Evolutionary conservation across 2,329 filamentous ascomycete genomes (phyloP).

Genomic region (Albifimbria verrucaria): DNA sequence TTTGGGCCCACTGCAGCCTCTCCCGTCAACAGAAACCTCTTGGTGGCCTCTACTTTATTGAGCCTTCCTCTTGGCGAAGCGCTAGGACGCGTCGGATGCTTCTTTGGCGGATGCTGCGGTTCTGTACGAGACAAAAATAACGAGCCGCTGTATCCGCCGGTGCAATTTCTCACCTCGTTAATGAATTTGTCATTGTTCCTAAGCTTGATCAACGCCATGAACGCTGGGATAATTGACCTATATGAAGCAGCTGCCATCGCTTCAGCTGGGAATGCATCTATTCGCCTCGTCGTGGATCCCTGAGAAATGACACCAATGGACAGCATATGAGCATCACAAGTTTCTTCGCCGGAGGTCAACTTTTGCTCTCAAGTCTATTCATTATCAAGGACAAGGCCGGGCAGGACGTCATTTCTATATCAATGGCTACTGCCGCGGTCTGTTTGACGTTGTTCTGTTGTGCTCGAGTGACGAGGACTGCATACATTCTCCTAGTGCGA

Average conservation of each 20-base stretch:
- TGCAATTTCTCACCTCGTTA: slow-evolving; percentile 2
- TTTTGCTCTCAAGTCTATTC: not conserved
- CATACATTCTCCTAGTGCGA: not conserved
- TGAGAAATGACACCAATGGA: not conserved
- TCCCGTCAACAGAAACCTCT: not conserved
- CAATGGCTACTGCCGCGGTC: not conserved
- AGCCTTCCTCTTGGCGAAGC: slow-evolving; percentile 6
- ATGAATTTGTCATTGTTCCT: not conserved
- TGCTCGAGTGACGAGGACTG: not conserved
- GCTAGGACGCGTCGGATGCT: slow-evolving; percentile 7
- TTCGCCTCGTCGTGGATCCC: not conserved
- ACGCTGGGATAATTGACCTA: not conserved
- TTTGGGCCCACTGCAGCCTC: not conserved
- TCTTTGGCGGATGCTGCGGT: slow-evolving; percentile 7
- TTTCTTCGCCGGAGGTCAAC: not conserved
- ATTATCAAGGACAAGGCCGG: not conserved
- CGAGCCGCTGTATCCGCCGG: not conserved
- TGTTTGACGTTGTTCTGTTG: not conserved
- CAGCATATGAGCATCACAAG: not conserved
- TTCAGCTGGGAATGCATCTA: not conserved
- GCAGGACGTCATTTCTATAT: not conserved
- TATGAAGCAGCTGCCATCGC: not conserved
- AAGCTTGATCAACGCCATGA: not conserved
- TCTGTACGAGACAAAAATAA: not conserved
- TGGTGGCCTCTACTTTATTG: not conserved